These are phyloP conservation scores for Hypomontagnella submonticulosa DNA, from an alignment of 495 filamentous ascomycete species.

Conservation along the genomic window DNA sequence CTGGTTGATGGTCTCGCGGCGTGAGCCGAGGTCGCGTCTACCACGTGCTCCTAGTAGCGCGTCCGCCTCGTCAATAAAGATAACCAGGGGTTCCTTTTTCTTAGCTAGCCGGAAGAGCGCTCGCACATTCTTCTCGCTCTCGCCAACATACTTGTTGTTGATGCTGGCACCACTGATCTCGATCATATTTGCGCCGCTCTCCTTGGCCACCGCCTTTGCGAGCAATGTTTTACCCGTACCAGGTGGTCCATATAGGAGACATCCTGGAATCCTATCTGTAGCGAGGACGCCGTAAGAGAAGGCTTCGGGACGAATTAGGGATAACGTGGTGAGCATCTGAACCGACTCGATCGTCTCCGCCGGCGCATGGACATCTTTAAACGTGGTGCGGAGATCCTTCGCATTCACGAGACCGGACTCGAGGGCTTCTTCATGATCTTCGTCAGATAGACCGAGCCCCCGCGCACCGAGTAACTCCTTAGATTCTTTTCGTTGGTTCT, in stretches of 20 bases:
- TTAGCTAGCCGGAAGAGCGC: slow-evolving; percentile 92
- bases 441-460: slow-evolving; percentile 21
- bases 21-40: slow-evolving; percentile 58
- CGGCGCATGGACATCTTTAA: slow-evolving; percentile 83
- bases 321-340: slow-evolving; percentile 88
- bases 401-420: slow-evolving; percentile 84
- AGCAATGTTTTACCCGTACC: slow-evolving; percentile 96
- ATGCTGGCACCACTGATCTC: slow-evolving; percentile 72
- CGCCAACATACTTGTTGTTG: slow-evolving; percentile 95
- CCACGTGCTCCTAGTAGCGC: slow-evolving; percentile 84
- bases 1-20: slow-evolving; percentile 93
- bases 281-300: slow-evolving; percentile 96
- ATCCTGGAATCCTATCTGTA: slow-evolving; percentile 87
- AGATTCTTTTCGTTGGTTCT: slow-evolving; percentile 20
- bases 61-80: slow-evolving; percentile 98
- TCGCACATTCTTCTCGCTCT: slow-evolving; percentile 95
- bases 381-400: slow-evolving; percentile 83
- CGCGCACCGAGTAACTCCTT: slow-evolving; percentile 17
- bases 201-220: slow-evolving; percentile 95
- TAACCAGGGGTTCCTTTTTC: slow-evolving; percentile 91
- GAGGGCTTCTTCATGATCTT: slow-evolving; percentile 81
- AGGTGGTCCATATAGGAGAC: slow-evolving; percentile 92
- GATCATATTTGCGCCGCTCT: slow-evolving; percentile 84
- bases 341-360: slow-evolving; percentile 86
- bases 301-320: slow-evolving; percentile 88